Base-by-base conservation (phyloP, 257 asterid genomes). In the Oldenlandia corymbosa region DNA sequence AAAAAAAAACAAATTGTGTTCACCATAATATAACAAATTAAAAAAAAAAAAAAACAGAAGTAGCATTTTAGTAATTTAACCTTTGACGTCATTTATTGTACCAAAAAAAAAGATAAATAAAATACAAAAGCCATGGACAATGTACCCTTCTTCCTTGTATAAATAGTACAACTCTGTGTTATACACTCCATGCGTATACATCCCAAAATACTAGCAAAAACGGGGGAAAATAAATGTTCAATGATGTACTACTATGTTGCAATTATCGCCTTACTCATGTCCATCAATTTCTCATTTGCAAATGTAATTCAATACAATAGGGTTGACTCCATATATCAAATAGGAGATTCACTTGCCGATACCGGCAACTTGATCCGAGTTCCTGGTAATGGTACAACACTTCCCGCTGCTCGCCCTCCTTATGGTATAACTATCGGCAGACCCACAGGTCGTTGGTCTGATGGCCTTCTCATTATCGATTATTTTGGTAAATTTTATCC, bases 401-500 rank as follows among this genome's bases (percentile, higher is more conserved):
- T 49, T 49, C 28, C 54, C 0, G 23, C 32, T 52, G 17, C 58
- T 2, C 36, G 34, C 11, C 36, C 27, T 4, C 58, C 58, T 24
- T 24, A 26, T 26, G 58, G 58, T 7, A 12, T 24, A 52, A 52
- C 58, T 24, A 11, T 24, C 13, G 58, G 32, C 41, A 31, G 14
- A 56, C 61, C 61, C 26, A 56, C 43, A 0, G 61, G 61, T n/a
- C 43, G 61, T 7, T 56, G 1, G 0, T 56, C 5, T 5, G 45
- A 31, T 32, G 61, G 61, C 18, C 45, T 31, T 17, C 61, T 56
- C 61, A 56, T 56, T 20, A 56, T 56, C 8, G 61, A 56, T 31
- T 56, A 16, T 56, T 14, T 36, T 7, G 45, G 60, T 55, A 55
- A 17, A 4, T 7, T 34, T 3, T 34, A 4, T 3, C 37, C 7